phyloP scores from a whole-genome alignment of 2,329 filamentous ascomycete species.

The Alternaria longipes region DNA sequence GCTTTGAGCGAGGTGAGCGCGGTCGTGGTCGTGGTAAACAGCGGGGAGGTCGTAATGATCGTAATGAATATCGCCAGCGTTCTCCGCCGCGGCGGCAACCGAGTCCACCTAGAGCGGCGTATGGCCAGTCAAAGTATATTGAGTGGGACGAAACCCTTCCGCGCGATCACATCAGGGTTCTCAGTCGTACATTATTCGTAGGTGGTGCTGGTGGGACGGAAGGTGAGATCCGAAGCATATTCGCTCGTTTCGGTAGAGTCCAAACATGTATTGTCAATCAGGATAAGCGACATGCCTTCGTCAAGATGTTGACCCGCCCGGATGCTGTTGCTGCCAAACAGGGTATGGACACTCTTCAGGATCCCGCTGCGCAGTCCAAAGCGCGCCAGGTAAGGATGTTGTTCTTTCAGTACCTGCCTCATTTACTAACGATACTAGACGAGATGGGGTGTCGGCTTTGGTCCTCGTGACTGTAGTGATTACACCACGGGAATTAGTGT shows the following conservation, averaged over 20 bases:
- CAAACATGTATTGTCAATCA: constrained; percentile 98
- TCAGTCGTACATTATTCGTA: constrained; percentile 95
- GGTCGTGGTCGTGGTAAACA: constrained; percentile 61
- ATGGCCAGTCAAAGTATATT: constrained; percentile 72
- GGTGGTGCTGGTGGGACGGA: constrained; percentile 84
- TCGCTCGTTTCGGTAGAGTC: constrained; percentile 82
- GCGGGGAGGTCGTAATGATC: constrained; percentile 57
- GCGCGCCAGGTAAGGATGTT: constrained; percentile 53
- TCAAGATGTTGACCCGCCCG: constrained; percentile 93
- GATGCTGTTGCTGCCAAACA: constrained; percentile 86
- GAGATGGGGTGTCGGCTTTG: constrained; percentile 97
- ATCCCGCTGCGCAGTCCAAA: constrained; percentile 74
- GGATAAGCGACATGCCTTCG: constrained; percentile 97
- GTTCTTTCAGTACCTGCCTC: not conserved
- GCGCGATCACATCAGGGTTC: constrained; percentile 78
- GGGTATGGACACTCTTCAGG: constrained; percentile 82
- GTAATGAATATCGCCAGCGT: constrained; percentile 80
- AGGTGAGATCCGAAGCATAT: constrained; percentile 80
- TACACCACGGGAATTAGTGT: constrained; percentile 91
- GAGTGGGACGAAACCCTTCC: constrained; percentile 80
- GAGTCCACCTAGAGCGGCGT: constrained; percentile 61
- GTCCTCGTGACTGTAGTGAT: constrained; percentile 95
- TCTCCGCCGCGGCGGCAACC: constrained; percentile 72
- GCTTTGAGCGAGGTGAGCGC: constrained; percentile 62
- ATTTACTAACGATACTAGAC: constrained; percentile 66